phyloP scores from a whole-genome alignment of 1,284 basidiomycete genomes.

The Lignosus rhinocerotis region DNA sequence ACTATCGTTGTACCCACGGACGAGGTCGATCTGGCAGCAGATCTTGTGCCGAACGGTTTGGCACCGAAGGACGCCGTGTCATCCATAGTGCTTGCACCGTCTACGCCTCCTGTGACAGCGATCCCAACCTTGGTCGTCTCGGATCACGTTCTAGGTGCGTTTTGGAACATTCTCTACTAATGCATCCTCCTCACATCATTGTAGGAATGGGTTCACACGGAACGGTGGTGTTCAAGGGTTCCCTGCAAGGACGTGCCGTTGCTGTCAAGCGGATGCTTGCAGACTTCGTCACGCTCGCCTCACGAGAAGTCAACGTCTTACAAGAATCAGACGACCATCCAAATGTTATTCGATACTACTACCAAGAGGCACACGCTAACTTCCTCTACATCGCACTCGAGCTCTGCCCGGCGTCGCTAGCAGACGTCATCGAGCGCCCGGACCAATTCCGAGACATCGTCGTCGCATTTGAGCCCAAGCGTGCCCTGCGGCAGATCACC shows the following conservation, averaged over 20 bases:
- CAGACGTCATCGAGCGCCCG: constrained; percentile 88
- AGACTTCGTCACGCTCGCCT: constrained; percentile 94
- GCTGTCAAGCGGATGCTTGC: constrained; percentile 95
- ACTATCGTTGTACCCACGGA: constrained; percentile 21
- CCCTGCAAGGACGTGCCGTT: constrained; percentile 93
- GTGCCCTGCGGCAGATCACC: constrained; percentile 86
- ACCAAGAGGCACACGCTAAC: constrained; percentile 90
- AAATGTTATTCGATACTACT: constrained; percentile 98
- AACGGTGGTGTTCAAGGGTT: constrained; percentile 92
- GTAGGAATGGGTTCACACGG: constrained; percentile 96
- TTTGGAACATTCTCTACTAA: neutral
- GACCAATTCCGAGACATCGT: constrained; percentile 71
- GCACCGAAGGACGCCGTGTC: constrained; percentile 11
- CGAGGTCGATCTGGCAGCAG: constrained; percentile 31
- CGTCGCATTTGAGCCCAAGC: constrained; percentile 80
- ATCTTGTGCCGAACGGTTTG: constrained; percentile 27
- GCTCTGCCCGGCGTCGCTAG: constrained; percentile 92
- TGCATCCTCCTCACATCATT: neutral
- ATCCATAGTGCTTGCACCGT: constrained; percentile 31
- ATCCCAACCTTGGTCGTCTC: constrained; percentile 61
- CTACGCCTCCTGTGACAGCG: constrained; percentile 32
- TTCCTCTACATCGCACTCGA: constrained; percentile 99
- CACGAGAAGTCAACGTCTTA: constrained; percentile 91
- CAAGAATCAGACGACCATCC: constrained; percentile 98
- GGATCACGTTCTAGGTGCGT: constrained; percentile 73